Evolutionary conservation across 768 basidiomycete genomes (phyloP).

Genomic region (Boletus rubropictus): DNA sequence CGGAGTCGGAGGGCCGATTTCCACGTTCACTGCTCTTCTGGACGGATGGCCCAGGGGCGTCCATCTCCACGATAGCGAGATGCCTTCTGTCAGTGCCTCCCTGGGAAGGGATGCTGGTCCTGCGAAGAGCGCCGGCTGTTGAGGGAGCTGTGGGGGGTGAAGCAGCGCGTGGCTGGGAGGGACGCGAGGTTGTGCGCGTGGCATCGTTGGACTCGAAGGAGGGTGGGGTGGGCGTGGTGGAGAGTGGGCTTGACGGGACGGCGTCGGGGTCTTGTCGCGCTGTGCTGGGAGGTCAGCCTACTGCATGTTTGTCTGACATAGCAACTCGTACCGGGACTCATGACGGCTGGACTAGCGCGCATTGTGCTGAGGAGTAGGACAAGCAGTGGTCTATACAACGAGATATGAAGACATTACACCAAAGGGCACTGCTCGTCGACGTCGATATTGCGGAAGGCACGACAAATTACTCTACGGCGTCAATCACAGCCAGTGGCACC

Average conservation of each 20-base stretch:
- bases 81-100: constrained; percentile 60
- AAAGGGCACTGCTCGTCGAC: constrained; percentile 7
- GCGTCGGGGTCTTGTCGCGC: constrained; percentile 35
- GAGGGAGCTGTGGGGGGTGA: constrained; percentile 26
- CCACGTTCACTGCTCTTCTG: constrained; percentile 18
- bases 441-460: not conserved
- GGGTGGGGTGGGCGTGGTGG: constrained; percentile 21
- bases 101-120: constrained; percentile 51
- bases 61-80: constrained; percentile 62
- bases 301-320: not conserved
- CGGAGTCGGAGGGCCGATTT: constrained; percentile 18
- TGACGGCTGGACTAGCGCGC: constrained; percentile 7
- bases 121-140: constrained; percentile 32
- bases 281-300: constrained; percentile 1
- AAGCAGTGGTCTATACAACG: constrained; percentile 10
- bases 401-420: constrained; percentile 4
- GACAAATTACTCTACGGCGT: constrained; percentile 7
- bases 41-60: constrained; percentile 26
- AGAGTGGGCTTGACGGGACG: constrained; percentile 28
- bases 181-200: constrained; percentile 20
- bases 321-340: constrained; percentile 14
- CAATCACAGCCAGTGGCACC: constrained; percentile 21
- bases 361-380: constrained; percentile 3
- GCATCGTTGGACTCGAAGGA: constrained; percentile 36
- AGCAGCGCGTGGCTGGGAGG: constrained; percentile 14